Evolutionary conservation across 179 eudicot genomes (phyloP), one percentile per base, ranked within the genome.

Genomic region (Corrigiola litoralis): DNA sequence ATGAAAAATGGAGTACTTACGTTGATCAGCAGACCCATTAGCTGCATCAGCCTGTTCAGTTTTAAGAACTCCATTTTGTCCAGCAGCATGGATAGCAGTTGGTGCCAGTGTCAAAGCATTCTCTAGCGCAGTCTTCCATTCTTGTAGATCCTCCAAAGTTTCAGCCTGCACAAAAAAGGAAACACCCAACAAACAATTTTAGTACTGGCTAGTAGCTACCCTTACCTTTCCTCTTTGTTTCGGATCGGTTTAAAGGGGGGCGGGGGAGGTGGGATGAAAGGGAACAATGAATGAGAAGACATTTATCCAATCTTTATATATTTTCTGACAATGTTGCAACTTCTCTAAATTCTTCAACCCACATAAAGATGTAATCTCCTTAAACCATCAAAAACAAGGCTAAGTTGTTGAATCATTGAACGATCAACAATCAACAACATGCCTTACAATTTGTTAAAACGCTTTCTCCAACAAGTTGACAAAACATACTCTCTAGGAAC

Each of bases 91-190:
- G 52, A 85, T 66, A 47, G 88, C 88, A 71, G 77, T 81, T 45
- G 99, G 99, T 44, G 99, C 97, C 80, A 79, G 86, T 66, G 83
- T 73, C 79, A 94, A 68, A 58, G 99, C 99, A 75, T 81, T 87
- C 75, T 94, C 99, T 27, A 94, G 89, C 53, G 97, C 96, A 63
- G 69, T 52, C 79, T 90, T 94, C 99, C 99, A 94, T 76, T 86
- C 99, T 52, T 71, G 68, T 29, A 94, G 73, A 72, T 94, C 99
- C 65, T 94, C 99, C 57, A 63, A 69, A 63, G 95, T 94, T 77
- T 94, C 99, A 28, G 97, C 94, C 99, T 94, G 78, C 41, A 72
- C 61, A 65, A 47, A 50, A 78, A 41, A 54, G 17, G 23, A 44
- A 55, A 65, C 4, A 28, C 46, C 21, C 8, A 72, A 50, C 6